Evolutionary conservation across 2,329 filamentous ascomycete genomes (phyloP).

Genomic region (Trichoderma sp.): DNA sequence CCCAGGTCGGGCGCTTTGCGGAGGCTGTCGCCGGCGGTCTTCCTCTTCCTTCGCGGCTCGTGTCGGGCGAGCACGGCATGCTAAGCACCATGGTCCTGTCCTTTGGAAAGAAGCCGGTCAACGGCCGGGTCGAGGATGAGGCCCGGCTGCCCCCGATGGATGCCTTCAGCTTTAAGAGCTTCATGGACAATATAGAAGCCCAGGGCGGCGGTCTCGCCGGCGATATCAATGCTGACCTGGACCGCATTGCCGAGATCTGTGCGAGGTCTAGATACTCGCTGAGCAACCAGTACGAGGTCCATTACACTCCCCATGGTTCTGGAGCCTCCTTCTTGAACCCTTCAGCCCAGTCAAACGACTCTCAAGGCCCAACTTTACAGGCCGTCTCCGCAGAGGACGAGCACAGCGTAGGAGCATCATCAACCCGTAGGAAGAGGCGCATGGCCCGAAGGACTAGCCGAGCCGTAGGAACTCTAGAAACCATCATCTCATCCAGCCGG

Average conservation of each 20-base stretch:
- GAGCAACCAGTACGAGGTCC: constrained; percentile 68
- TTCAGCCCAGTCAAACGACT: constrained; percentile 36
- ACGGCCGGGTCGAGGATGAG: constrained; percentile 35
- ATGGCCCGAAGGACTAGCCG: constrained; percentile 50
- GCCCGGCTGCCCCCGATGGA: constrained; percentile 61
- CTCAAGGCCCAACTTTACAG: constrained; percentile 57
- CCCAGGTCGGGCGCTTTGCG: constrained; percentile 35
- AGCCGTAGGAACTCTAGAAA: constrained; percentile 65
- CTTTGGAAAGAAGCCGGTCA: constrained; percentile 42
- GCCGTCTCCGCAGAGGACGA: constrained; percentile 61
- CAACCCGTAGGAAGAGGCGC: constrained; percentile 43
- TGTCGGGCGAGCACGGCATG: constrained; percentile 42
- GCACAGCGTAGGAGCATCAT: constrained; percentile 37
- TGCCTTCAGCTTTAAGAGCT: constrained; percentile 65
- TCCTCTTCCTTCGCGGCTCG: constrained; percentile 38
- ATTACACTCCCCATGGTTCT: constrained; percentile 63
- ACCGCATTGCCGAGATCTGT: constrained; percentile 68
- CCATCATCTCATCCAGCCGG: constrained; percentile 66
- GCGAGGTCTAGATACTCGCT: constrained; percentile 65
- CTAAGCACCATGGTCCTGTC: constrained; percentile 48
- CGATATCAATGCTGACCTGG: constrained; percentile 59
- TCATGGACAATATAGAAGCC: constrained; percentile 58
- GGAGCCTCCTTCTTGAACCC: constrained; percentile 50
- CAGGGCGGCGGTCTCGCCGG: constrained; percentile 49
- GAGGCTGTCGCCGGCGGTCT: constrained; percentile 36